A percentile compares a stretch with the other conserved stretches of the same genome.
Evolutionary conservation across 1,284 basidiomycete species (phyloP).

Genomic region (Earliella scabrosa): DNA sequence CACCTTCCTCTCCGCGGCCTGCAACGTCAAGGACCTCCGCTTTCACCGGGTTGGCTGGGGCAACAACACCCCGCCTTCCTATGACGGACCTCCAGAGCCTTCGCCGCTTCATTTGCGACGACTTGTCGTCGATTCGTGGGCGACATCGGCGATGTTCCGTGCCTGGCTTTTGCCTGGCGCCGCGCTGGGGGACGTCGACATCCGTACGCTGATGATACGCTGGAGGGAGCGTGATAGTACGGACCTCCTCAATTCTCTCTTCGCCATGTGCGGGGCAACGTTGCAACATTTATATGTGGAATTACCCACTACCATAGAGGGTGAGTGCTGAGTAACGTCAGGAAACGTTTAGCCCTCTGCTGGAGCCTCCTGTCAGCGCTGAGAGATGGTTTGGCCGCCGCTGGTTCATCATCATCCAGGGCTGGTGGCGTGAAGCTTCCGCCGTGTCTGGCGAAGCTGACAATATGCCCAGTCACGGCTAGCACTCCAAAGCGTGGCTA

Average conservation of each 20-base stretch:
- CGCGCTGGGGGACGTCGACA: constrained; percentile 8
- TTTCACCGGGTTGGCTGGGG: constrained; percentile 25
- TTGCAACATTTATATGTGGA: constrained; percentile 24
- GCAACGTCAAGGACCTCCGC: constrained; percentile 12
- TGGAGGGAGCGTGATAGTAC: constrained; percentile 23
- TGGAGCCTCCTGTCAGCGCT: too few relatives aligned
- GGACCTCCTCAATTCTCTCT: constrained; percentile 18
- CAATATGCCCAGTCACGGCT: too few relatives aligned
- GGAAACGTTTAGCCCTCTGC: too few relatives aligned
- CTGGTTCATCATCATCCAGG: too few relatives aligned
- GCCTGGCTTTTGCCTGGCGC: constrained; percentile 22
- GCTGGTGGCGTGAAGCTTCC: too few relatives aligned
- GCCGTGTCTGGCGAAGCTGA: too few relatives aligned
- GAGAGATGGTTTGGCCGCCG: too few relatives aligned
- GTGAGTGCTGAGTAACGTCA: too few relatives aligned
- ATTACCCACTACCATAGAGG: constrained; percentile 16
- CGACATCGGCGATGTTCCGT: constrained; percentile 16
- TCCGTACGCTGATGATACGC: constrained; percentile 20
- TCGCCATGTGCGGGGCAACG: constrained; percentile 19
- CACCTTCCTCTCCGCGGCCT: constrained; percentile 19
- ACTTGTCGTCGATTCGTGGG: constrained; percentile 25
- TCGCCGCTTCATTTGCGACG: constrained; percentile 9
- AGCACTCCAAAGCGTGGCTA: too few relatives aligned
- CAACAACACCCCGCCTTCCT: constrained; percentile 7
- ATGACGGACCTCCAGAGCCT: not conserved